These are phyloP conservation scores for Fusarium udum DNA, from an alignment of 2,329 filamentous ascomycete species.

Conservation along the genomic window DNA sequence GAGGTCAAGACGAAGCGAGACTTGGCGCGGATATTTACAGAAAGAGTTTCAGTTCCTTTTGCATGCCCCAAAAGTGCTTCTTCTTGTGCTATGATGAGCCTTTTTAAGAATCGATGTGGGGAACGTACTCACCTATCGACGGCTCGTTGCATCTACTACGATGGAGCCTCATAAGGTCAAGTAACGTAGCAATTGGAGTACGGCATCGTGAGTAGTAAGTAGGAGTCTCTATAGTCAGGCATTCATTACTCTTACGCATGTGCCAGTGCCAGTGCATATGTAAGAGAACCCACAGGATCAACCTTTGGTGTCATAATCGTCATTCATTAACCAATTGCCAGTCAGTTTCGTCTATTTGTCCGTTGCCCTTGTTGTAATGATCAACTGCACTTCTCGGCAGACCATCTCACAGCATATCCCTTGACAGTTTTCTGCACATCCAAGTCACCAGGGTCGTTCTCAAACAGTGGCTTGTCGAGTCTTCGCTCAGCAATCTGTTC, in stretches of 20 bases:
- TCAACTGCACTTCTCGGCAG: slow-evolving; percentile 46
- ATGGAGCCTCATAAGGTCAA: slow-evolving; percentile 18
- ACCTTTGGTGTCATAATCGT: slow-evolving; percentile 24
- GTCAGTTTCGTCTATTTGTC: slow-evolving; percentile 3
- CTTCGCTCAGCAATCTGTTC: slow-evolving; percentile 82
- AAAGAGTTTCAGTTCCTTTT: slow-evolving; percentile 3
- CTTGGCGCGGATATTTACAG: slow-evolving; percentile 12
- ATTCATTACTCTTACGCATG: background rate
- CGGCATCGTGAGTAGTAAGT: background rate
- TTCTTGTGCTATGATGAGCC: slow-evolving; percentile 9
- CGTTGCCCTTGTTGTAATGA: background rate
- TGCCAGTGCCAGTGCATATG: background rate
- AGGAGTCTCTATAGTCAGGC: background rate
- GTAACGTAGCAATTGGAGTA: slow-evolving; percentile 39
- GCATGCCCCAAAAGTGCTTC: background rate
- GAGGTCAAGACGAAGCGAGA: slow-evolving; percentile 19
- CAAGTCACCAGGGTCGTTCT: slow-evolving; percentile 86
- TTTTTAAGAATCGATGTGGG: slow-evolving; percentile 37
- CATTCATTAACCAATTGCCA: slow-evolving; percentile 24
- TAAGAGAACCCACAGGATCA: background rate
- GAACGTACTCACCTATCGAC: slow-evolving; percentile 10
- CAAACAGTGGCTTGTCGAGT: slow-evolving; percentile 89
- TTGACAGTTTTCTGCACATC: slow-evolving; percentile 83
- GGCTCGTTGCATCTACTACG: slow-evolving; percentile 19
- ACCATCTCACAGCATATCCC: slow-evolving; percentile 79